These are phyloP conservation scores for Rhodotorula sp. DNA, from an alignment of 1,284 basidiomycete genomes.

Conservation along the genomic window DNA sequence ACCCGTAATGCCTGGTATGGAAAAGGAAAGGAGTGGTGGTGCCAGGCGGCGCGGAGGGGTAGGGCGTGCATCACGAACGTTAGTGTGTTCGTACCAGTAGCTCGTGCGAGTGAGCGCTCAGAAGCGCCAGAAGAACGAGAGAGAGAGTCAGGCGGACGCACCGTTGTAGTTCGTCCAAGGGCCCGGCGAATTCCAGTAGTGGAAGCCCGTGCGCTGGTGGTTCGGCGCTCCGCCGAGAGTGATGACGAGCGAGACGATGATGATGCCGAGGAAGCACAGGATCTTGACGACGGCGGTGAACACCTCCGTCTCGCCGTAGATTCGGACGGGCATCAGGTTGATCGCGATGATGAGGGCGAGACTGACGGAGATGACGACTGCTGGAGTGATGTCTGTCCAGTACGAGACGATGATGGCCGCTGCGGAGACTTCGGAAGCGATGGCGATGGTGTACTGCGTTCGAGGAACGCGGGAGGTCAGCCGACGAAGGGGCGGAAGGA, in stretches of 20 bases:
- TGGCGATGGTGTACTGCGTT: conserved; percentile 28
- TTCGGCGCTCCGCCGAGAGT: conserved; percentile 66
- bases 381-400: conserved; percentile 49
- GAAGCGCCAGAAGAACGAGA: not conserved
- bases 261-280: conserved; percentile 25
- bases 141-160: not conserved
- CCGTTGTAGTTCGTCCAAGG: conserved; percentile 22
- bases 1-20: conserved; percentile 26
- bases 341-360: conserved; percentile 30
- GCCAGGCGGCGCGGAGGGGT: not conserved
- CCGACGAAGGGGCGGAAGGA: too few species aligned
- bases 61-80: too few species aligned
- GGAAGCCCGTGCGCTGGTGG: conserved; percentile 62
- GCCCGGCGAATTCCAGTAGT: conserved; percentile 59
- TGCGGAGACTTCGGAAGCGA: conserved; percentile 34
- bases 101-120: not conserved
- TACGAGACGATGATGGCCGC: conserved; percentile 43
- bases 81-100: too few species aligned
- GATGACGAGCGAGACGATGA: conserved; percentile 50
- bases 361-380: conserved; percentile 24
- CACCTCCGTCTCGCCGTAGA: conserved; percentile 34
- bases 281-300: conserved; percentile 28
- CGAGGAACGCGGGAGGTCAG: too few species aligned
- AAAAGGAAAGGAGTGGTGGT: too few species aligned
- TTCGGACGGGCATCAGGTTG: conserved; percentile 29